phyloP scores from a whole-genome alignment of 192 early-diverging fungal genomes.

The Paraglomus occultum region DNA sequence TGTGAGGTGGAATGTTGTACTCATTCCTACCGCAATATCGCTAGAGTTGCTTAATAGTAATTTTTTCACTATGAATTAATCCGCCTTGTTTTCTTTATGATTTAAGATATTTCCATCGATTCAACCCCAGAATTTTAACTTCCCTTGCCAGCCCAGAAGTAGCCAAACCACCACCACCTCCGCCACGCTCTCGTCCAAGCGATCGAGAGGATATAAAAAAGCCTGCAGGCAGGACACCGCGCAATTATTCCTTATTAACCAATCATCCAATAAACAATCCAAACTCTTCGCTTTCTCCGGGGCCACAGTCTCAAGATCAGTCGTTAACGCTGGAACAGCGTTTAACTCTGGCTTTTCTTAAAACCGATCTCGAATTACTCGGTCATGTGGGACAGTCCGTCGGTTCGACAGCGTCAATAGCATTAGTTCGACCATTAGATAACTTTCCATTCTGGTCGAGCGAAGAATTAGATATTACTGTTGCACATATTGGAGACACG shows the following conservation, averaged over 20 bases:
- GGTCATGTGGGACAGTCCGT: constrained; percentile 38
- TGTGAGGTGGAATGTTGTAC: too few species aligned
- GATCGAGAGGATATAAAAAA: neutral
- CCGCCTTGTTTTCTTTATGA: too few species aligned
- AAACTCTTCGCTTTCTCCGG: constrained; percentile 15
- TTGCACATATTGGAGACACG: constrained; percentile 74
- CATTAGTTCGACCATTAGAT: constrained; percentile 62
- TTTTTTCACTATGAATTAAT: too few species aligned
- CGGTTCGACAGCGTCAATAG: constrained; percentile 69
- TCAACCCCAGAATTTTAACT: neutral
- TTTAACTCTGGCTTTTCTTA: constrained; percentile 60
- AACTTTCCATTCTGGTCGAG: constrained; percentile 64
- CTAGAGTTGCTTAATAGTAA: too few species aligned
- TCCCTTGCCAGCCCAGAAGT: constrained; percentile 14
- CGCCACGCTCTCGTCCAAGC: neutral
- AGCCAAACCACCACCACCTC: neutral
- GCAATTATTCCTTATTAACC: constrained; percentile 24
- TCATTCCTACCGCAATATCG: too few species aligned
- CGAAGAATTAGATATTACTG: constrained; percentile 55
- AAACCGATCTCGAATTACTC: constrained; percentile 53
- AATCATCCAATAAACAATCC: constrained; percentile 34
- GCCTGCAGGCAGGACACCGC: neutral
- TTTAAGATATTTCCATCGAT: constrained; percentile 25
- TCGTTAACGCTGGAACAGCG: constrained; percentile 60
- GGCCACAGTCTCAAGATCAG: neutral